A percentile compares a stretch with the other conserved stretches of the same genome.
Conservation (phyloP, 345 rosid species). For the Camelina hispida region DNA sequence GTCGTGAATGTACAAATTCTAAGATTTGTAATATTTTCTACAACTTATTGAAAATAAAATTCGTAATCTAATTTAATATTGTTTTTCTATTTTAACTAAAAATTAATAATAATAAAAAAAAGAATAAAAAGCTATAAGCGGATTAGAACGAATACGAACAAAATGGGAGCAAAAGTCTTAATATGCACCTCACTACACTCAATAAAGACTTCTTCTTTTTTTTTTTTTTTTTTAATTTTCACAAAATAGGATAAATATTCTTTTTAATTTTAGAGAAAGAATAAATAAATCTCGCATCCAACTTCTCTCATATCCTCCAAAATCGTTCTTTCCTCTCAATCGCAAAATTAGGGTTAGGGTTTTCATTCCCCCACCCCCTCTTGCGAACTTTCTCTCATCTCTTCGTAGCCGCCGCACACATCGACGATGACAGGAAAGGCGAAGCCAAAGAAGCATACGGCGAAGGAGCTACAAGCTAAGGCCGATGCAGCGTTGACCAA, state of each 20-base stretch:
- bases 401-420: constrained; percentile 31
- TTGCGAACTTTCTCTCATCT: background rate
- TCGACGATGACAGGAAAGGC: constrained; percentile 91
- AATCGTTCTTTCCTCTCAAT: constrained; percentile 27
- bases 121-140: no score
- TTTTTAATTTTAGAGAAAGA: background rate
- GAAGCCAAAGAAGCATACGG: constrained; percentile 99
- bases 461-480: constrained; percentile 91
- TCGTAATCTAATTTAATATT: no score
- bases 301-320: constrained; percentile 20
- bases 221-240: background rate
- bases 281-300: constrained; percentile 31
- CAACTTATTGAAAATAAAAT: no score
- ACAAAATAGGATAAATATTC: constrained; percentile 17
- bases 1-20: no score
- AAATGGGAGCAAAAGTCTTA: constrained; percentile 19
- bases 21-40: no score
- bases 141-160: no score
- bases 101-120: no score
- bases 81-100: no score
- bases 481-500: constrained; percentile 90
- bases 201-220: background rate
- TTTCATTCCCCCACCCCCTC: background rate
- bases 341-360: constrained; percentile 44
- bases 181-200: constrained; percentile 24